These are phyloP conservation scores for Grifola frondosa DNA, from an alignment of 1,284 basidiomycete species.

Conservation along the genomic window DNA sequence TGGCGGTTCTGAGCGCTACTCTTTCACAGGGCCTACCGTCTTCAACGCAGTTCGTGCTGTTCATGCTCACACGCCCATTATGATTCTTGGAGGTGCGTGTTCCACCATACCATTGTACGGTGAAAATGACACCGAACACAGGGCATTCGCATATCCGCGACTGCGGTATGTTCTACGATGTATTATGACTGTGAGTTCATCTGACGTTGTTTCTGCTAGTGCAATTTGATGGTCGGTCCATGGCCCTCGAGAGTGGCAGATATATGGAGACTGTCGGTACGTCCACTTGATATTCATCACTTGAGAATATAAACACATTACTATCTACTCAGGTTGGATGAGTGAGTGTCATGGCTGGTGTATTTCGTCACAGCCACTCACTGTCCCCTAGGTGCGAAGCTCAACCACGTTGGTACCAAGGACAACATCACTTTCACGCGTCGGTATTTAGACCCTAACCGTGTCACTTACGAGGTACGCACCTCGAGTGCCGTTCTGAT, in stretches of 20 bases:
- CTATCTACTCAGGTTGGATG: slow-evolving; percentile 16
- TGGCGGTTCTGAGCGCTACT: slow-evolving; percentile 13
- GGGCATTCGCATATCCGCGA: slow-evolving; percentile 80
- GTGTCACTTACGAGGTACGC: slow-evolving; percentile 65
- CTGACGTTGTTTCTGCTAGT: slow-evolving; percentile 28
- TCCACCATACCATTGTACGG: neutral
- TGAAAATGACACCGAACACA: slow-evolving; percentile 17
- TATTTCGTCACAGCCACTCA: neutral
- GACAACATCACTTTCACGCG: slow-evolving; percentile 61
- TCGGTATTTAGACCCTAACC: slow-evolving; percentile 74
- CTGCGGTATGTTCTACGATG: slow-evolving; percentile 48
- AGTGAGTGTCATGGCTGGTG: slow-evolving; percentile 2
- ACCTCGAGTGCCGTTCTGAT: neutral
- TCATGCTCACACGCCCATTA: slow-evolving; percentile 73
- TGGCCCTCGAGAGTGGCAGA: slow-evolving; percentile 77
- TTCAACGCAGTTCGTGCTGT: slow-evolving; percentile 72
- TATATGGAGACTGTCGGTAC: slow-evolving; percentile 86
- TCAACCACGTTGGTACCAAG: slow-evolving; percentile 42
- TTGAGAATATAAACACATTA: neutral
- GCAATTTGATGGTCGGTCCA: slow-evolving; percentile 61
- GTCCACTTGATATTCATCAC: slow-evolving; percentile 9
- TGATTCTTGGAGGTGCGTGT: slow-evolving; percentile 70
- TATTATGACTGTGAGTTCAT: too few relatives aligned
- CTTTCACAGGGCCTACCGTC: slow-evolving; percentile 58
- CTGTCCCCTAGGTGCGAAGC: slow-evolving; percentile 44